Base-by-base conservation (phyloP, 495 filamentous ascomycete genomes). In the Annulohypoxylon bovei region DNA sequence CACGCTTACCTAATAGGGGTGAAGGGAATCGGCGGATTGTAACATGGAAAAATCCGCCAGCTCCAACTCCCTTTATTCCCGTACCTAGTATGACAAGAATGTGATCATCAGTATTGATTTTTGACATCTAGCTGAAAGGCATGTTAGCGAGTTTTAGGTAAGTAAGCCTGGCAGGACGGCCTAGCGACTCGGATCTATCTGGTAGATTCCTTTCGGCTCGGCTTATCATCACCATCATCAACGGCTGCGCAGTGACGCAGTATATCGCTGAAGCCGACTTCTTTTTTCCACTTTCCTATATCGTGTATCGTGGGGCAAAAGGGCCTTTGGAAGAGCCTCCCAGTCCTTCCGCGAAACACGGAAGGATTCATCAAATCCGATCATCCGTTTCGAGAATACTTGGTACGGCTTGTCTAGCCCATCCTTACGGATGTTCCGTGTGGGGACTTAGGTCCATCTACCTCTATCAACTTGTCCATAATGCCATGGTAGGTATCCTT, bases 391-490 rank as follows among this genome's bases (percentile, higher is more conserved):
- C 61, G 62, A 70, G 53, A 59, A 61, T 65, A 22, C 28, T 42
- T 44, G 18, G 44, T 49, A 8, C 7, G 14, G 4, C 28, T 16
- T 28, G 12, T 27, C 49, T 53, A 53, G 49, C 49, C 11, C 47
- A 62, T 71, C 68, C 62, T 70, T 35, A 32, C 62, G 50, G 50
- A 66, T 66, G 22, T 66, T 65, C 62, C 68, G 44, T 55, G 65
- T 68, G 65, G 65, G 22, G 33, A 35, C 44, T 47, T 3, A 40
- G 16, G 7, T 6, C 49, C 5, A 18, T 46, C n/a, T n/a, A 0
- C 46, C 44, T 54, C 33, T 39, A 20, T 37, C 40, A 23, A 14
- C 37, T 2, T 44, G 7, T 14, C 1, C n/a, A 16, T 18, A 42
- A 18, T 56, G 4, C 49, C 49, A 27, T 20, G 16, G 30, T 18